These are phyloP conservation scores for Marchantia polymorpha DNA, from an alignment of 225 moss, liverwort and hornwort genomes.

Conservation along the genomic window DNA sequence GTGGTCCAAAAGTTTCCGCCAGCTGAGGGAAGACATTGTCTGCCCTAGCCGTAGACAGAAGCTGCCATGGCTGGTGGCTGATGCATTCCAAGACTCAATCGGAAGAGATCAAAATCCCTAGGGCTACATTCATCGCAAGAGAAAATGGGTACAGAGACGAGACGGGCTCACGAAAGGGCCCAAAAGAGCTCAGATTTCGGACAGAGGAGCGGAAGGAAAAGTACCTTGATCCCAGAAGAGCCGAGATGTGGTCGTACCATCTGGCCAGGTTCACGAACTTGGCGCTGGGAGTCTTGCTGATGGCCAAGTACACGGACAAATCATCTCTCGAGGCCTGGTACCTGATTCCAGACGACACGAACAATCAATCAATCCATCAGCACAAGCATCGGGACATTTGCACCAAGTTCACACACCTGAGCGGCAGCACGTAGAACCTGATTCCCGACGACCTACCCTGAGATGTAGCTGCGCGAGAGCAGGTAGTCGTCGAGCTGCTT, in stretches of 20 bases:
- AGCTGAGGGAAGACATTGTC: too few relatives aligned
- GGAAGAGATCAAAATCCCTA: too few relatives aligned
- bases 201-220: neutral
- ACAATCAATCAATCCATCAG: neutral
- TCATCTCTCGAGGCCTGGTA: slow-evolving; percentile 62
- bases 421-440: too few relatives aligned
- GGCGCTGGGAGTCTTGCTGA: slow-evolving; percentile 34
- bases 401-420: neutral
- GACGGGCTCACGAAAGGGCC: neutral
- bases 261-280: slow-evolving; percentile 47
- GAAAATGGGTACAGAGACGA: too few relatives aligned
- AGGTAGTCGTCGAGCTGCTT: slow-evolving; percentile 36
- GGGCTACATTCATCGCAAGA: too few relatives aligned
- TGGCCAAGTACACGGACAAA: slow-evolving; percentile 53
- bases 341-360: slow-evolving; percentile 11
- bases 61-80: too few relatives aligned
- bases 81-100: too few relatives aligned
- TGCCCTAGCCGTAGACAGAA: too few relatives aligned
- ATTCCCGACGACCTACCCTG: slow-evolving; percentile 12
- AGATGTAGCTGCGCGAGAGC: slow-evolving; percentile 35
- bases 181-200: neutral
- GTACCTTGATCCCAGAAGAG: slow-evolving; percentile 50
- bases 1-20: too few relatives aligned
- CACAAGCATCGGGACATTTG: neutral
- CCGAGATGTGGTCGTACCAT: slow-evolving; percentile 57